A percentile compares a stretch with the other conserved stretches of the same genome.
phyloP scores from a whole-genome alignment of 345 rosid species.

The Lepidium africanum region DNA sequence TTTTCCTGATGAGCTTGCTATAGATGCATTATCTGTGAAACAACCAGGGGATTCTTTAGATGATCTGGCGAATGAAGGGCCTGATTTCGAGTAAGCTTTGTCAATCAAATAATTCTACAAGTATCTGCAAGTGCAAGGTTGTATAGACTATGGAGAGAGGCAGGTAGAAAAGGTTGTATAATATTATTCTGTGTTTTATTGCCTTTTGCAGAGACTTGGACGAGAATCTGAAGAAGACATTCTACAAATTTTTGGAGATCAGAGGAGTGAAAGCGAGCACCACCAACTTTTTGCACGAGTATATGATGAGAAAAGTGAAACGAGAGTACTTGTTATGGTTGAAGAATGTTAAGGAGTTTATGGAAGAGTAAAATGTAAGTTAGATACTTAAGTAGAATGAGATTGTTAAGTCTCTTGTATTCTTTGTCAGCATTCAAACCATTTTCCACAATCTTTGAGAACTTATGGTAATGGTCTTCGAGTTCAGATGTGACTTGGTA shows the following conservation, averaged over 20 bases:
- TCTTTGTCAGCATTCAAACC: neutral
- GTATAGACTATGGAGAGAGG: no score
- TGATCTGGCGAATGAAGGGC: constrained; percentile 72
- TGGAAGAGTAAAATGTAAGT: constrained; percentile 29
- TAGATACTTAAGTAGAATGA: neutral
- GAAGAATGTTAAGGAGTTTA: constrained; percentile 59
- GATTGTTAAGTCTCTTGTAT: neutral
- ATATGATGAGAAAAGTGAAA: constrained; percentile 76
- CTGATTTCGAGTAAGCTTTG: constrained; percentile 72
- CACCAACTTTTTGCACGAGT: constrained; percentile 69
- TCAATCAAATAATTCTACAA: neutral
- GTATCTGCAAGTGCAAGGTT: neutral
- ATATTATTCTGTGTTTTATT: neutral
- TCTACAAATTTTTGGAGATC: constrained; percentile 69
- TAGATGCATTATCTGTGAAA: constrained; percentile 52
- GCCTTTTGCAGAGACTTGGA: constrained; percentile 63
- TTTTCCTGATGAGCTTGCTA: constrained; percentile 54
- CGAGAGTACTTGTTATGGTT: constrained; percentile 67
- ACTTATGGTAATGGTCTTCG: neutral
- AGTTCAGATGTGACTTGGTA: neutral
- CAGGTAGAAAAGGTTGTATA: no score
- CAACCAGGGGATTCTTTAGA: constrained; percentile 36
- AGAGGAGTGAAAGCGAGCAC: constrained; percentile 80
- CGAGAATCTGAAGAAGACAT: constrained; percentile 71
- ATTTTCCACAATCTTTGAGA: neutral